phyloP scores from a whole-genome alignment of 2,329 filamentous ascomycete genomes.

The Conoideocrella luteorostrata region DNA sequence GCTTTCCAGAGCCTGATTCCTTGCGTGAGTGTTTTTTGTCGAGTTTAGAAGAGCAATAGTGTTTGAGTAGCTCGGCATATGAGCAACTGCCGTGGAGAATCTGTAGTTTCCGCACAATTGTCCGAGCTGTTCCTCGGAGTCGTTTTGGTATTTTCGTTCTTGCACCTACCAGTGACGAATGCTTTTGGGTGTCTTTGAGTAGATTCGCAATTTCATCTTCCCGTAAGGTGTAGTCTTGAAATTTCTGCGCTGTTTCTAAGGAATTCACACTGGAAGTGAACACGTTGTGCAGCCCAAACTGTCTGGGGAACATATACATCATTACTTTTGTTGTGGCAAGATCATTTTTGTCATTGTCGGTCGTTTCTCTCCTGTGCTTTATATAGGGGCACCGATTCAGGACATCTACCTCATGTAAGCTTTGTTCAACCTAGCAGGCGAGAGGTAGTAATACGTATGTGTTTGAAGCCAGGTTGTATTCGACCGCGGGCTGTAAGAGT shows the following conservation, averaged over 20 bases:
- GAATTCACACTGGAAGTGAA: constrained; percentile 66
- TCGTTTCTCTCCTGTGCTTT: background rate
- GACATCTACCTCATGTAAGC: constrained; percentile 53
- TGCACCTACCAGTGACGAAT: constrained; percentile 8
- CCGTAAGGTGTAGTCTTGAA: constrained; percentile 79
- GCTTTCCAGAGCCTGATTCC: background rate
- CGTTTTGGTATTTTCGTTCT: constrained; percentile 51
- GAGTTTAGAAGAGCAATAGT: constrained; percentile 64
- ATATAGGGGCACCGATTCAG: constrained; percentile 59
- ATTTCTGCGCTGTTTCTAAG: constrained; percentile 61
- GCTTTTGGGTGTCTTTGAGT: constrained; percentile 11
- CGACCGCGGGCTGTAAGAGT: constrained; percentile 60
- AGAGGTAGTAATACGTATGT: constrained; percentile 60
- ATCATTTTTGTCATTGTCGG: constrained; percentile 13
- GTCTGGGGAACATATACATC: constrained; percentile 90
- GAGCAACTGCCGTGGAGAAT: constrained; percentile 67
- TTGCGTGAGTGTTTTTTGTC: constrained; percentile 13
- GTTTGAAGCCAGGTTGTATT: constrained; percentile 68
- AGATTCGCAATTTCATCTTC: constrained; percentile 66
- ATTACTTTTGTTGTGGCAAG: constrained; percentile 63
- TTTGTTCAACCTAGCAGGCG: background rate
- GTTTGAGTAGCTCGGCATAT: constrained; percentile 68
- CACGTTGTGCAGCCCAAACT: constrained; percentile 88
- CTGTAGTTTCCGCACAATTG: constrained; percentile 63
- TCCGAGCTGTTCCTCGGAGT: constrained; percentile 54